Percentiles rank a stretch among this genome's conserved stretches.
These are phyloP conservation scores for Aspergillus olivimuriae DNA, from an alignment of 495 filamentous ascomycete genomes.

Conservation along the genomic window DNA sequence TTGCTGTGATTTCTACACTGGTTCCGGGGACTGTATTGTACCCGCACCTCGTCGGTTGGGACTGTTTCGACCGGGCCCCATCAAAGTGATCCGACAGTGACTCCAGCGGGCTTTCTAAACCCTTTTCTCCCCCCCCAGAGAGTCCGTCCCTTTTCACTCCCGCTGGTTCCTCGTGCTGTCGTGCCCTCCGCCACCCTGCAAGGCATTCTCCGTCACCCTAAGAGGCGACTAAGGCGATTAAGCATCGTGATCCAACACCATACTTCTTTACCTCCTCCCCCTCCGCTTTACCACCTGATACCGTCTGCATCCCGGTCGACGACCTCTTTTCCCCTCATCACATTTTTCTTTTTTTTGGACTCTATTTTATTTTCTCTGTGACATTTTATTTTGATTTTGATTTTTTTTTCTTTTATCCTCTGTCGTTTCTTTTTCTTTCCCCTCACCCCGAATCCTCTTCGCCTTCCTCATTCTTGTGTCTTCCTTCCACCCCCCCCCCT, in stretches of 20 bases:
- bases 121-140: too few species aligned
- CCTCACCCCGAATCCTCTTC: too few species aligned
- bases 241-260: slow-evolving; percentile 40
- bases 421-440: slow-evolving; percentile 1
- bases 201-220: slow-evolving; percentile 40
- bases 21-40: neutral
- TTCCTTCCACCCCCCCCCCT: slow-evolving; percentile 1
- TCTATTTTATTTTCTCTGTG: slow-evolving; percentile 1
- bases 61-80: too few species aligned
- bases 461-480: slow-evolving; percentile 1
- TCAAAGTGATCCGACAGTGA: too few species aligned
- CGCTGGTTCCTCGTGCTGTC: slow-evolving; percentile 31
- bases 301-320: slow-evolving; percentile 14
- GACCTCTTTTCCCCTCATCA: slow-evolving; percentile 13
- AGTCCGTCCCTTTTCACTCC: slow-evolving; percentile 24
- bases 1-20: neutral
- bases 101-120: slow-evolving; percentile 22
- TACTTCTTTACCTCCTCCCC: neutral
- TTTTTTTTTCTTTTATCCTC: slow-evolving; percentile 1
- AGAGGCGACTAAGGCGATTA: slow-evolving; percentile 43
- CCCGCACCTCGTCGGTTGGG: too few species aligned
- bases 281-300: slow-evolving; percentile 14
- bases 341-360: slow-evolving; percentile 9
- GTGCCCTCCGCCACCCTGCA: slow-evolving; percentile 41
- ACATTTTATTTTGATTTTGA: too few species aligned